phyloP scores from a whole-genome alignment of 345 rosid species.

The Boechera divaricarpa region DNA sequence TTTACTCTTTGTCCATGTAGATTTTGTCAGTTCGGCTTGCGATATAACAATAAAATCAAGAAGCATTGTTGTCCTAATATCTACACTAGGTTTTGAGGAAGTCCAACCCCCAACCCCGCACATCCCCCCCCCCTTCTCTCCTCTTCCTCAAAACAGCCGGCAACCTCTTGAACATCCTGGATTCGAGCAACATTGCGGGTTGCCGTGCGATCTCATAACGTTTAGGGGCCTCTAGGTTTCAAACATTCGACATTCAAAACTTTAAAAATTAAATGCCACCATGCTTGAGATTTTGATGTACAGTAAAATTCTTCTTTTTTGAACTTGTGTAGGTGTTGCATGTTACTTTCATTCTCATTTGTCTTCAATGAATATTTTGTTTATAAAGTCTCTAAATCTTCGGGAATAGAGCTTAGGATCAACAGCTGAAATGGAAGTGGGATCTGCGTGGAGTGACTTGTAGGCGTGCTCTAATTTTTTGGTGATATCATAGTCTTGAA shows the following conservation, averaged over 20 bases:
- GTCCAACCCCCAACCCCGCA: too few relatives aligned
- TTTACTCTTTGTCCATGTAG: background rate
- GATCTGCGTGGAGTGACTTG: conserved; percentile 67
- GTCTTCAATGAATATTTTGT: conserved; percentile 63
- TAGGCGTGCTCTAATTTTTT: conserved; percentile 73
- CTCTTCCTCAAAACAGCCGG: background rate
- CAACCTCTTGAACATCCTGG: conserved; percentile 39
- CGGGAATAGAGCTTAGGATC: conserved; percentile 71
- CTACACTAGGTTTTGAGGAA: conserved; percentile 24
- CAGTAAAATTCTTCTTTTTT: background rate
- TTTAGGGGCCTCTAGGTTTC: conserved; percentile 18
- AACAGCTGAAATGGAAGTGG: conserved; percentile 69
- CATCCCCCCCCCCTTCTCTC: too few relatives aligned
- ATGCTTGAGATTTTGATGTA: conserved; percentile 24
- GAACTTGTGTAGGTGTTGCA: conserved; percentile 23
- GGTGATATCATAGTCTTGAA: conserved; percentile 71
- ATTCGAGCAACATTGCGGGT: conserved; percentile 36
- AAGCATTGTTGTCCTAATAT: conserved; percentile 17
- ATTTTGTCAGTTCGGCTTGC: background rate
- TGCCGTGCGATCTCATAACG: conserved; percentile 16
- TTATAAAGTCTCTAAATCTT: conserved; percentile 66
- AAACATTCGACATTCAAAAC: conserved; percentile 27
- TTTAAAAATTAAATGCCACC: conserved; percentile 25
- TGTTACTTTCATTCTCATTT: conserved; percentile 31
- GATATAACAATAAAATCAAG: background rate